Evolutionary conservation across 2,329 filamentous ascomycete species (phyloP).

Genomic region (Neocatenulostroma microsporum): DNA sequence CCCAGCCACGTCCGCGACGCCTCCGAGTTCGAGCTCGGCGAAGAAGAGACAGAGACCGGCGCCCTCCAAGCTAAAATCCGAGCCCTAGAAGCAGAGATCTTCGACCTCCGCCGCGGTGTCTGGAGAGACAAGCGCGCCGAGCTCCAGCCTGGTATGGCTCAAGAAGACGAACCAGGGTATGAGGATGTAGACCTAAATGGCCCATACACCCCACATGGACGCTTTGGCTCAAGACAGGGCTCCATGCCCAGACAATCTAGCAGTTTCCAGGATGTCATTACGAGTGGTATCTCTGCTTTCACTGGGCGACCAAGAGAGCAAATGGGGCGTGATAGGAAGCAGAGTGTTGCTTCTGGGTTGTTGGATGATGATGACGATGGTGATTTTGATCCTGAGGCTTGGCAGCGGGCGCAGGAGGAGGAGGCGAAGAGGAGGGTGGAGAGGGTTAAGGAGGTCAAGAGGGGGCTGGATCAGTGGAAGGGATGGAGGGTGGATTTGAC

Average conservation of each 20-base stretch:
- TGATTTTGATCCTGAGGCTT: conserved; percentile 56
- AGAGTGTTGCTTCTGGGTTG: conserved; percentile 37
- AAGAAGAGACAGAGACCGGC: conserved; percentile 73
- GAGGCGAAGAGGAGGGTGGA: conserved; percentile 53
- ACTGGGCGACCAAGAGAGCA: conserved; percentile 34
- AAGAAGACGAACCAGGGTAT: conserved; percentile 48
- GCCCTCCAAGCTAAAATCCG: conserved; percentile 68
- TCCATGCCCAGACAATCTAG: conserved; percentile 28
- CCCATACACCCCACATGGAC: conserved; percentile 23
- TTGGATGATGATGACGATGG: conserved; percentile 48
- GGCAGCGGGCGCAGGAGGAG: conserved; percentile 55
- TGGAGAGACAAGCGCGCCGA: conserved; percentile 77
- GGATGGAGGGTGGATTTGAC: conserved; percentile 57
- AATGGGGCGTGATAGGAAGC: conserved; percentile 17
- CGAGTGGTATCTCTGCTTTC: conserved; percentile 54
- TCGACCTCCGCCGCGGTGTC: conserved; percentile 75
- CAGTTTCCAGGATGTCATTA: conserved; percentile 53
- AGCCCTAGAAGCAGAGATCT: conserved; percentile 75
- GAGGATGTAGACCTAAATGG: conserved; percentile 67
- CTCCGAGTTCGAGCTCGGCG: conserved; percentile 57
- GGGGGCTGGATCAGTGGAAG: conserved; percentile 51
- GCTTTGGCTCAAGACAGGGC: conserved; percentile 22
- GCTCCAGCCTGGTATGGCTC: conserved; percentile 56
- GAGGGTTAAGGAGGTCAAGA: conserved; percentile 55
- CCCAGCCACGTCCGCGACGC: conserved; percentile 43